Conservation (phyloP, 495 filamentous ascomycete genomes). For the Neurospora sp. region DNA sequence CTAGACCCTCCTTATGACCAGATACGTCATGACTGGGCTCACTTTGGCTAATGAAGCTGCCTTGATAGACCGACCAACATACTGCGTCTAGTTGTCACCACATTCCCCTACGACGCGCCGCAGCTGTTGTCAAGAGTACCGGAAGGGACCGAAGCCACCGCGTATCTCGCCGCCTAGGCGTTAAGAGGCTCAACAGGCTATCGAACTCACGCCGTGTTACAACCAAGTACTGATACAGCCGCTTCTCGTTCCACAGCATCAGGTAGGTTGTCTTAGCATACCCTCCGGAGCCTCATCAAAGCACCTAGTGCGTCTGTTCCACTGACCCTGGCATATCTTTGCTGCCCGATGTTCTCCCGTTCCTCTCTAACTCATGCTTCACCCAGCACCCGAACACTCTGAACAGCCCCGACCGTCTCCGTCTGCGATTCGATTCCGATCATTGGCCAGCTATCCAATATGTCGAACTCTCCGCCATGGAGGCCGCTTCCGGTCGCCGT, state of each 20-base stretch:
- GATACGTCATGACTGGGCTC: not conserved
- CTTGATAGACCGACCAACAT: not conserved
- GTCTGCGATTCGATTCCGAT: not conserved
- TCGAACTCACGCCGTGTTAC: not conserved
- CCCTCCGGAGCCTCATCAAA: not conserved
- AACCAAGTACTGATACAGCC: not conserved
- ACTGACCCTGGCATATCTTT: not conserved
- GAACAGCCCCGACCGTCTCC: not conserved
- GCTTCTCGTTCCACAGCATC: not conserved
- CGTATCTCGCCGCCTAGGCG: not conserved
- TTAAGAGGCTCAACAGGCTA: not conserved
- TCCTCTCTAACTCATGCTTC: not conserved
- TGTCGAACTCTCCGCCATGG: conserved; percentile 22
- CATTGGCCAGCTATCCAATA: conserved; percentile 1
- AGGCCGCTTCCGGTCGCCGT: conserved; percentile 22
- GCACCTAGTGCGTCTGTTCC: not conserved
- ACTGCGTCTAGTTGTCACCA: not conserved
- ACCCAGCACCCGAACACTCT: not conserved
- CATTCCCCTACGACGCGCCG: not conserved
- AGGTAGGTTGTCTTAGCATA: not conserved
- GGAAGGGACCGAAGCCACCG: not conserved
- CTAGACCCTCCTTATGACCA: not conserved
- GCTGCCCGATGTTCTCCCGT: not conserved
- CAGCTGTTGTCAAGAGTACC: not conserved
- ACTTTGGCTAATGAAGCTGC: not conserved